These are phyloP conservation scores for Paecilomyces formosus DNA, from an alignment of 2,329 filamentous ascomycete genomes.

Conservation along the genomic window DNA sequence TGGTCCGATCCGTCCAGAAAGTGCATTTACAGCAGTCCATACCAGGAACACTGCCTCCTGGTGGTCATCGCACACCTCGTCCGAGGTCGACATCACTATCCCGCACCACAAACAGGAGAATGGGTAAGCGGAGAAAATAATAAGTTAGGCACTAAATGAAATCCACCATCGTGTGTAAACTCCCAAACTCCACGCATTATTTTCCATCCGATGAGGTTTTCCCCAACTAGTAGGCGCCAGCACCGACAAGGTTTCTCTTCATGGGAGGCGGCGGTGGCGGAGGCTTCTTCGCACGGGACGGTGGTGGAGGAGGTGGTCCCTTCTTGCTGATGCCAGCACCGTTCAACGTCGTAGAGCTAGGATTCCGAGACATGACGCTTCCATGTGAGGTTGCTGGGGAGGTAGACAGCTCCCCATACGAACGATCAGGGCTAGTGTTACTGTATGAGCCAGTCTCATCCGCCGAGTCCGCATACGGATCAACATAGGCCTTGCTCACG, in stretches of 20 bases:
- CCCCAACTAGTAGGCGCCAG: conserved; percentile 14
- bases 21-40: background rate
- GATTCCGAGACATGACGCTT: conserved; percentile 43
- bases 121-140: background rate
- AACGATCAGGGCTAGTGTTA: conserved; percentile 41
- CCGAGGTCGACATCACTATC: background rate
- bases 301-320: conserved; percentile 56
- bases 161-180: background rate
- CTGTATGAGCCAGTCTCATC: conserved; percentile 46
- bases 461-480: conserved; percentile 42
- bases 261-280: conserved; percentile 57
- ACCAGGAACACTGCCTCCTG: background rate
- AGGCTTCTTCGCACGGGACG: conserved; percentile 57
- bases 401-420: conserved; percentile 42
- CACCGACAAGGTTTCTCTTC: conserved; percentile 43
- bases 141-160: background rate
- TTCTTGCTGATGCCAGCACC: conserved; percentile 37
- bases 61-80: background rate
- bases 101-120: background rate
- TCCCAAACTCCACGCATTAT: background rate
- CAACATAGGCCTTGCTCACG: conserved; percentile 29
- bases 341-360: conserved; percentile 42
- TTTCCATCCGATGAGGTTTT: background rate
- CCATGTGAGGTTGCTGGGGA: conserved; percentile 49
- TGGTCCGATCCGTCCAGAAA: background rate